phyloP scores from a whole-genome alignment of 2,329 filamentous ascomycete species.

The Teratosphaeria destructans region DNA sequence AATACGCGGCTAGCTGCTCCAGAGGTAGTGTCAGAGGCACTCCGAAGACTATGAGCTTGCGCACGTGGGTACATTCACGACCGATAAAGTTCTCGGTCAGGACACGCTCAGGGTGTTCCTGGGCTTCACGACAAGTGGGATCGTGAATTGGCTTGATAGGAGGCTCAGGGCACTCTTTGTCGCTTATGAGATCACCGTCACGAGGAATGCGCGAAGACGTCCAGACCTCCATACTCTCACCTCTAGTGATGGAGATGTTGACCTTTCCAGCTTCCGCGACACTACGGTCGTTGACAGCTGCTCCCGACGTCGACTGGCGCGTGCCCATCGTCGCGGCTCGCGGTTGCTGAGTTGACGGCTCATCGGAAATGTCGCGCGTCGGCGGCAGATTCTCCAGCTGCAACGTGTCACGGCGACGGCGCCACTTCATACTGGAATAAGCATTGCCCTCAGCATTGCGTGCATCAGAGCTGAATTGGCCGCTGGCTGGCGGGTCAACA shows the following conservation, averaged over 20 bases:
- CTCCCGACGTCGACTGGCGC: neutral
- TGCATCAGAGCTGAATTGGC: neutral
- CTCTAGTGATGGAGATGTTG: neutral
- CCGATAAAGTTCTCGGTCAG: constrained; percentile 6
- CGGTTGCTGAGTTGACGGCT: neutral
- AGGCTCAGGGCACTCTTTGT: neutral
- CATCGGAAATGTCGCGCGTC: neutral
- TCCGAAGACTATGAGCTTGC: constrained; percentile 4
- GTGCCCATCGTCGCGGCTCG: neutral
- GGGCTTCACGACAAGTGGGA: neutral
- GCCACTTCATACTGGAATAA: neutral
- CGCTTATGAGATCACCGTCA: neutral
- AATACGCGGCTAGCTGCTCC: neutral
- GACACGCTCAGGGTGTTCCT: neutral
- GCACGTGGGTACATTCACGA: constrained; percentile 5
- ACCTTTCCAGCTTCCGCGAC: neutral
- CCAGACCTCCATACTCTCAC: neutral
- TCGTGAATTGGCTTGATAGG: constrained; percentile 1
- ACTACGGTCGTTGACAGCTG: neutral
- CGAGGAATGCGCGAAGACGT: neutral
- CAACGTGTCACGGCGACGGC: neutral
- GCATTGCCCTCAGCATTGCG: neutral
- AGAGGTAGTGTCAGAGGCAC: neutral
- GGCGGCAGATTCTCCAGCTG: neutral
- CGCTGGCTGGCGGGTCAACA: neutral